A percentile compares a stretch with the other conserved stretches of the same genome.
These are phyloP conservation scores for Fonsecaea monophora DNA, from an alignment of 2,329 filamentous ascomycete genomes.

Conservation along the genomic window DNA sequence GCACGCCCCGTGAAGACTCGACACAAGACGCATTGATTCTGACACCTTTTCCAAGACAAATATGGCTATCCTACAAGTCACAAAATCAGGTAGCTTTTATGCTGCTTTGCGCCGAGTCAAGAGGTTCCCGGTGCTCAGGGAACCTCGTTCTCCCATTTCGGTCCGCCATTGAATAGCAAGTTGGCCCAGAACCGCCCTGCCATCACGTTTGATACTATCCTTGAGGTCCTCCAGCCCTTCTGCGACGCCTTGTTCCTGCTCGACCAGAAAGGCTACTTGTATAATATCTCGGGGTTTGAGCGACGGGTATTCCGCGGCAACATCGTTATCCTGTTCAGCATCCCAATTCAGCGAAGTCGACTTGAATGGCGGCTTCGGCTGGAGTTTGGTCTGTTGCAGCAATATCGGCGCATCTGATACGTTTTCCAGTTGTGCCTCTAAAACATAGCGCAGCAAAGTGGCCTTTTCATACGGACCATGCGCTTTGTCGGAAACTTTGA, in stretches of 20 bases:
- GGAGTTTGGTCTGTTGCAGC: slow-evolving; percentile 62
- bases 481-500: slow-evolving; percentile 54
- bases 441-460: slow-evolving; percentile 65
- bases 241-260: slow-evolving; percentile 59
- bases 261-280: slow-evolving; percentile 69
- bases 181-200: slow-evolving; percentile 73
- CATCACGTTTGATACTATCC: slow-evolving; percentile 49
- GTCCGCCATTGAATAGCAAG: slow-evolving; percentile 87
- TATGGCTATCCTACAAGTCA: slow-evolving; percentile 2
- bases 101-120: slow-evolving; percentile 49
- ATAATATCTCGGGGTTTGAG: slow-evolving; percentile 68
- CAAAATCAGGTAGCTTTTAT: slow-evolving; percentile 14
- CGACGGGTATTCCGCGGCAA: slow-evolving; percentile 51
- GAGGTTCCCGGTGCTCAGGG: slow-evolving; percentile 84
- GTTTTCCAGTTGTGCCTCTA: slow-evolving; percentile 96
- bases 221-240: slow-evolving; percentile 59
- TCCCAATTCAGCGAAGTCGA: slow-evolving; percentile 64
- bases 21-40: background rate
- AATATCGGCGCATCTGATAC: slow-evolving; percentile 82
- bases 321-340: slow-evolving; percentile 40
- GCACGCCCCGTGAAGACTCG: slow-evolving; percentile 33
- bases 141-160: slow-evolving; percentile 87
- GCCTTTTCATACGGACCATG: slow-evolving; percentile 54
- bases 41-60: background rate
- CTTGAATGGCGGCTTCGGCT: slow-evolving; percentile 49